Percentiles rank a stretch among this genome's conserved stretches.
These are phyloP conservation scores for Ophioceras dolichostomum DNA, from an alignment of 2,329 filamentous ascomycete species.

Conservation along the genomic window DNA sequence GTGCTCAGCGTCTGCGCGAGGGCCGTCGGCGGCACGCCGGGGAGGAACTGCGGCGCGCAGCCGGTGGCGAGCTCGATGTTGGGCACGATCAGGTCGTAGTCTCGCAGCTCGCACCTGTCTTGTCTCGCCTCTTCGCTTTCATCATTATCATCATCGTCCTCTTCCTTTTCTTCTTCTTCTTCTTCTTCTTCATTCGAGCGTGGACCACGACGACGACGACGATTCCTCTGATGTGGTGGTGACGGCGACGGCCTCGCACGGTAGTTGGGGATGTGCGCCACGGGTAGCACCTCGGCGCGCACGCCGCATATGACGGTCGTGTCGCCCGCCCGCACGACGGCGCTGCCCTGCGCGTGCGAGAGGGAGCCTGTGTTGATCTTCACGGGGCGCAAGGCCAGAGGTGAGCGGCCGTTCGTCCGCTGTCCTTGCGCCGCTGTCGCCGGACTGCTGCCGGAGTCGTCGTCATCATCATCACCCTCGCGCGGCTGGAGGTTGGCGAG, in stretches of 20 bases:
- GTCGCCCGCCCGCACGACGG: conserved; percentile 77
- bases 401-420: conserved; percentile 71
- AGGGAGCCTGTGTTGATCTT: conserved; percentile 73
- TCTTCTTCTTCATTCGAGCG: conserved; percentile 16
- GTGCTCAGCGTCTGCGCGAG: conserved; percentile 80
- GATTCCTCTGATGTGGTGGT: too few species aligned
- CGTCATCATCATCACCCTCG: conserved; percentile 27
- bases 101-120: conserved; percentile 35
- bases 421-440: conserved; percentile 35
- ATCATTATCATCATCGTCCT: conserved; percentile 5
- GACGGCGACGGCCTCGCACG: conserved; percentile 24
- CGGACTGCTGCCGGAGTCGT: conserved; percentile 16
- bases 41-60: conserved; percentile 73
- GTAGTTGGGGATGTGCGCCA: conserved; percentile 60
- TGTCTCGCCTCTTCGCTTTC: too few species aligned
- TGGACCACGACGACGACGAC: too few species aligned
- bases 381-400: conserved; percentile 57
- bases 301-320: conserved; percentile 94
- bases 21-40: conserved; percentile 67
- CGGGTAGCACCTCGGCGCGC: conserved; percentile 70
- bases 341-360: conserved; percentile 80
- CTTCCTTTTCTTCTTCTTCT: conserved; percentile 6
- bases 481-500: conserved; percentile 68
- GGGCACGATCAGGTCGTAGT: conserved; percentile 70
- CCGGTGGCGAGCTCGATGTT: conserved; percentile 91